These are phyloP conservation scores for Skeletonema costatum DNA, from an alignment of 108 stramenopile genomes.

Conservation along the genomic window DNA sequence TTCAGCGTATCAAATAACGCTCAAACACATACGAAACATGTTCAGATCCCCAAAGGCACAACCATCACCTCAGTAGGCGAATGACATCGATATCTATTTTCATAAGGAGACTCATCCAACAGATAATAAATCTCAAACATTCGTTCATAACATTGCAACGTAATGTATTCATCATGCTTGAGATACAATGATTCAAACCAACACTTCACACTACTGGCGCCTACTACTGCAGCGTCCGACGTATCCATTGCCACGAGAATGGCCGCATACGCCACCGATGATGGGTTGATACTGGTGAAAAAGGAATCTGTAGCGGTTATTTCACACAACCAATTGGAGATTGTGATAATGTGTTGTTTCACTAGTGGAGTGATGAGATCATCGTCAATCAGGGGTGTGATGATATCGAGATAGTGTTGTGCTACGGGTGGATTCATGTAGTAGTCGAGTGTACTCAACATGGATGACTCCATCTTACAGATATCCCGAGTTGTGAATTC, in stretches of 20 bases:
- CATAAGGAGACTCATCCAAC: background rate
- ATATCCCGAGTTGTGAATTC: background rate
- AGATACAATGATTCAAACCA: background rate
- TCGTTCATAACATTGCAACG: background rate
- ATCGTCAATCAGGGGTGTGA: constrained; percentile 1
- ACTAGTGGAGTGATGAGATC: background rate
- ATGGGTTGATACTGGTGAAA: constrained; percentile 2
- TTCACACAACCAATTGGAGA: constrained; percentile 9
- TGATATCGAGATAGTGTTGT: background rate
- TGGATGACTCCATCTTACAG: constrained; percentile 4
- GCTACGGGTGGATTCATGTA: constrained; percentile 17
- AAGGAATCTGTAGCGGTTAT: background rate
- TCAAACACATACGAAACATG: no score
- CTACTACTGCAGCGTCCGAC: background rate
- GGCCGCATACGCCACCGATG: constrained; percentile 19
- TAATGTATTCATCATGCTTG: background rate
- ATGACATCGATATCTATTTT: background rate
- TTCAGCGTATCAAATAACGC: no score
- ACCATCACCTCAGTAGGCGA: background rate
- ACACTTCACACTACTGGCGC: background rate
- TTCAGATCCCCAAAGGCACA: background rate
- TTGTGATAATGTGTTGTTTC: background rate
- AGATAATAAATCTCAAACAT: background rate
- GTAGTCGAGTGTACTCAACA: constrained; percentile 2
- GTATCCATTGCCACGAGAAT: constrained; percentile 12